phyloP scores from a whole-genome alignment of 2,329 filamentous ascomycete species.

The Colletotrichum eleusines region DNA sequence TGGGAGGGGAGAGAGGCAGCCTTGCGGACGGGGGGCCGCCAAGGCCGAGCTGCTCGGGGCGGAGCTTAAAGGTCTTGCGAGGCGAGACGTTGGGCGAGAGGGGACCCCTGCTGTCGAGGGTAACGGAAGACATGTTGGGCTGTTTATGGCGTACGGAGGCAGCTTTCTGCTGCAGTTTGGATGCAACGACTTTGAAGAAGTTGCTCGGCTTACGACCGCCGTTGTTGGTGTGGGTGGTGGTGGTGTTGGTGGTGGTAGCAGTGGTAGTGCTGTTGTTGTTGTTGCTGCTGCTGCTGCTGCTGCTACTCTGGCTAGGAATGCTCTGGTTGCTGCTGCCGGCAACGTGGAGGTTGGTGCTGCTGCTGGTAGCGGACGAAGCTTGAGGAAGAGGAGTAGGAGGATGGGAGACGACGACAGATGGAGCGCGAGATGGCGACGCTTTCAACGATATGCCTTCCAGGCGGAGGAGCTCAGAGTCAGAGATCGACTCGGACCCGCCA shows the following conservation, averaged over 20 bases:
- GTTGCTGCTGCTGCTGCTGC: slow-evolving; percentile 43
- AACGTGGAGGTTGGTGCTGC: slow-evolving; percentile 47
- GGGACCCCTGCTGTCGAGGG: slow-evolving; percentile 34
- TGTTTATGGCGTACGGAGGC: slow-evolving; percentile 48
- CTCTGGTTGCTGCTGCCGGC: slow-evolving; percentile 43
- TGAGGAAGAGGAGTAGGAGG: slow-evolving; percentile 45
- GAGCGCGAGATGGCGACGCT: slow-evolving; percentile 43
- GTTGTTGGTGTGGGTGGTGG: slow-evolving; percentile 37
- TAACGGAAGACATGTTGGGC: slow-evolving; percentile 41
- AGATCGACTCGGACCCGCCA: slow-evolving; percentile 53
- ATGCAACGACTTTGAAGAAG: slow-evolving; percentile 57
- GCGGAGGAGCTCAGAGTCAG: slow-evolving; percentile 61
- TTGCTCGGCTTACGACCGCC: slow-evolving; percentile 51
- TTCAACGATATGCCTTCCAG: slow-evolving; percentile 62
- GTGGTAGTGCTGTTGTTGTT: slow-evolving; percentile 25
- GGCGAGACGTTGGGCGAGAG: slow-evolving; percentile 44
- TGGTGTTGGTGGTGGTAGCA: slow-evolving; percentile 36
- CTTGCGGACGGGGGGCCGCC: slow-evolving; percentile 43
- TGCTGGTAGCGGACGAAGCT: slow-evolving; percentile 47
- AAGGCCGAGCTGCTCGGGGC: slow-evolving; percentile 44
- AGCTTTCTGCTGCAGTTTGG: slow-evolving; percentile 56
- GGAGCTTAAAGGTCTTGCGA: slow-evolving; percentile 51
- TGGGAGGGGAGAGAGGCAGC: slow-evolving; percentile 43
- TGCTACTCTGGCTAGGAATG: slow-evolving; percentile 45
- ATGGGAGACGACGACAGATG: slow-evolving; percentile 40